Percentiles rank a stretch among this genome's conserved stretches.
phyloP scores from a whole-genome alignment of 2,329 filamentous ascomycete genomes.

The Cytospora chrysosperma region DNA sequence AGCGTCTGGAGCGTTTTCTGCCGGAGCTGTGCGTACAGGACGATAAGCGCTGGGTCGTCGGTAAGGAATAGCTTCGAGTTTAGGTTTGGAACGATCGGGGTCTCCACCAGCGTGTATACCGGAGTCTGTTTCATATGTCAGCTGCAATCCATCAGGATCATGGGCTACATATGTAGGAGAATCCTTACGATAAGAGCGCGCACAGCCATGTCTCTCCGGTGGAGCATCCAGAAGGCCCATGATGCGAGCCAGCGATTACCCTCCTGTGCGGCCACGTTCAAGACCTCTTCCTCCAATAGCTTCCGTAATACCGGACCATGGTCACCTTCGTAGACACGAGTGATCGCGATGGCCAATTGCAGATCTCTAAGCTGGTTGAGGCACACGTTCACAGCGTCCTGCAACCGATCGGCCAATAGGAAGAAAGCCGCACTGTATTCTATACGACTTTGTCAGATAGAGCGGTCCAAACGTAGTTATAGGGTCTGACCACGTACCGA shows the following conservation, averaged over 20 bases:
- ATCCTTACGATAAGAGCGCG: constrained; percentile 71
- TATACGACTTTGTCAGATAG: constrained; percentile 48
- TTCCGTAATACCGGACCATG: constrained; percentile 69
- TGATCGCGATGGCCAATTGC: constrained; percentile 84
- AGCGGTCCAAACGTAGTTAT: neutral
- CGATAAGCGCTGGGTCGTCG: constrained; percentile 85
- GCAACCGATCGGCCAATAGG: constrained; percentile 78
- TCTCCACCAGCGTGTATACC: constrained; percentile 70
- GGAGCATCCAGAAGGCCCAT: constrained; percentile 94
- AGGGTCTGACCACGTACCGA: constrained; percentile 53
- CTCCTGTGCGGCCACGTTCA: constrained; percentile 73
- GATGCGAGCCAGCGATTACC: constrained; percentile 92
- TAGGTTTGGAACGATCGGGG: constrained; percentile 65
- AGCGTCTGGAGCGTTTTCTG: constrained; percentile 80
- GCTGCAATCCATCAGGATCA: neutral
- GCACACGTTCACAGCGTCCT: constrained; percentile 83
- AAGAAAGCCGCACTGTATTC: constrained; percentile 97
- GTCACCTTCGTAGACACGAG: constrained; percentile 86
- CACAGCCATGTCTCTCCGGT: constrained; percentile 78
- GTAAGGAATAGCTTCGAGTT: constrained; percentile 78
- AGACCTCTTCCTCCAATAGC: constrained; percentile 76
- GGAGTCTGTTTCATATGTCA: constrained; percentile 61
- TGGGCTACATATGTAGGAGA: neutral
- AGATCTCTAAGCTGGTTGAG: constrained; percentile 84
- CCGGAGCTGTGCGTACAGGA: constrained; percentile 83